phyloP scores from a whole-genome alignment of 1,284 basidiomycete genomes.

The Trametes pubescens region DNA sequence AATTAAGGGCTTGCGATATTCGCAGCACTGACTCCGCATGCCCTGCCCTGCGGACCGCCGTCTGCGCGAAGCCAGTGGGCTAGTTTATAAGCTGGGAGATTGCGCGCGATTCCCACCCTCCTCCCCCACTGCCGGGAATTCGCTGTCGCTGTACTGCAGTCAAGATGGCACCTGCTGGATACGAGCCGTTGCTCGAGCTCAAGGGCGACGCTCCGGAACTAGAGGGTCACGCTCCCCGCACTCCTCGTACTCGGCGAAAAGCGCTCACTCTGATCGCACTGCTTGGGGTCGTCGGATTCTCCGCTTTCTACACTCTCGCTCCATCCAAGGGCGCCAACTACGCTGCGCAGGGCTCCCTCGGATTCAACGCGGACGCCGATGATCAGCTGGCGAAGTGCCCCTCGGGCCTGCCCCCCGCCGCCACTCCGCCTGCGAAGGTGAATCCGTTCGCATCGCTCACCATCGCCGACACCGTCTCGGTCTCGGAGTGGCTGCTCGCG shows the following conservation, averaged over 20 bases:
- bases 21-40: constrained; percentile 5
- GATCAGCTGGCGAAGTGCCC: constrained; percentile 45
- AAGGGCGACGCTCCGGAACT: constrained; percentile 26
- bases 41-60: not conserved
- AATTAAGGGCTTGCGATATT: constrained; percentile 7
- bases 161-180: constrained; percentile 27
- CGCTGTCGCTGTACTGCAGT: not conserved
- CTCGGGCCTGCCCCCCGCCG: constrained; percentile 43
- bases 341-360: not conserved
- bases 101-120: not conserved
- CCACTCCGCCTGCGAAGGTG: constrained; percentile 50
- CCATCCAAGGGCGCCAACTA: constrained; percentile 17
- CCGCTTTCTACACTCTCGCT: constrained; percentile 34
- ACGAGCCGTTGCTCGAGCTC: constrained; percentile 28
- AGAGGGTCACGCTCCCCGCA: constrained; percentile 17
- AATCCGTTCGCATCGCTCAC: constrained; percentile 60
- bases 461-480: constrained; percentile 51
- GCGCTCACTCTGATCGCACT: constrained; percentile 29
- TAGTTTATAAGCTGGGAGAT: constrained; percentile 8
- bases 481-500: constrained; percentile 56
- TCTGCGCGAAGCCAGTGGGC: not conserved
- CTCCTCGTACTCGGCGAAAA: constrained; percentile 24
- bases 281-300: constrained; percentile 31
- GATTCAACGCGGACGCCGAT: not conserved
- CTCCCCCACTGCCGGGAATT: not conserved